Base-by-base conservation (phyloP, 495 filamentous ascomycete species). In the Daldinia bambusicola region DNA sequence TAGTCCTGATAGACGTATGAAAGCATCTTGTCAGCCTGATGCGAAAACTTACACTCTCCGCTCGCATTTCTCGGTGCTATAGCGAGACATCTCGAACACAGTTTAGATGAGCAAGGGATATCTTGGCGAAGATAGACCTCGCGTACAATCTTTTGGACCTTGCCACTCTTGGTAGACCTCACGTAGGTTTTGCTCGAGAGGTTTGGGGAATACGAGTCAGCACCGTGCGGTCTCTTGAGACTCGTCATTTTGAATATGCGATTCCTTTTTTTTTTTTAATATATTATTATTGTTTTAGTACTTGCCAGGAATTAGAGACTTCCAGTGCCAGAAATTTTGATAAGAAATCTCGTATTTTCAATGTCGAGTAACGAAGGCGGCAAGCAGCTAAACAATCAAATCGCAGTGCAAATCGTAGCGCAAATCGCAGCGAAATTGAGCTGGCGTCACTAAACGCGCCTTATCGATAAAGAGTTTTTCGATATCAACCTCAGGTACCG, bases 71-170 rank as follows among this genome's bases (percentile, higher is more conserved):
- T 82, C 2, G 93, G 94, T 2, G 92, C 91, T 37, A 82, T 85
- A 18, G 82, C 75, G 37, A 90, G 83, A 75, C 95, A 99, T 75
- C 77, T 77, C 48, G 85, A 82, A 82, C 95, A 99, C 55, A 98
- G 86, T 78, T 87, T 90, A 2, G 94, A 98, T 14, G 96, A 99
- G 82, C 95, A 99, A 36, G 95, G 95, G 71, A 98, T 98, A 78
- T 99, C 96, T 83, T 93, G 90, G 74, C 95, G 88, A 34, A 99
- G 86, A 81, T 99, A 98, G 59, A 98, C 83, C 84, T 99, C 95
- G 52, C 93, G 89, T 66, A 98, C 96, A 78, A 99, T 94, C 83
- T 99, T 99, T 81, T 97, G 93, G 65, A 98, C 95, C 83, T 97
- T 98, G 75, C 95, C 95, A 79, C 88, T 92, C 79, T 91, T 95